phyloP scores from a whole-genome alignment of 2,329 filamentous ascomycete species.

The Fonsecaea monophora region DNA sequence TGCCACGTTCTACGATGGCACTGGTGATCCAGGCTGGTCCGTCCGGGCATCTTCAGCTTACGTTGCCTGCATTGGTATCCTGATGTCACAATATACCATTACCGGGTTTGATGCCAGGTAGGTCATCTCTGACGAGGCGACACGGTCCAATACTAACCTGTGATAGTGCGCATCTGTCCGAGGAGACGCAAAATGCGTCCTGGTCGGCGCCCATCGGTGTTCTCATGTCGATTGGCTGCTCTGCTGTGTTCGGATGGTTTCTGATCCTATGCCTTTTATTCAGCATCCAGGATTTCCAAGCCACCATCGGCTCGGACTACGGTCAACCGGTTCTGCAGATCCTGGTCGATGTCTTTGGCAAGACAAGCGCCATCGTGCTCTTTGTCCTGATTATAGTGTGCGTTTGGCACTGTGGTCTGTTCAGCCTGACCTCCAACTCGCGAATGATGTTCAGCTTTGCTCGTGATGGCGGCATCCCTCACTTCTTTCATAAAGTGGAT shows the following conservation, averaged over 20 bases:
- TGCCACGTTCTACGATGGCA: conserved; percentile 60
- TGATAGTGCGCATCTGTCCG: conserved; percentile 59
- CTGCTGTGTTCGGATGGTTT: conserved; percentile 65
- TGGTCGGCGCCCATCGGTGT: conserved; percentile 66
- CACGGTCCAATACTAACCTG: not conserved
- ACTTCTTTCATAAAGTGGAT: conserved; percentile 63
- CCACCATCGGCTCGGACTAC: conserved; percentile 55
- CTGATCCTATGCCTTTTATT: conserved; percentile 65
- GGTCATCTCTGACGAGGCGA: not conserved
- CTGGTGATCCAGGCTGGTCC: conserved; percentile 61
- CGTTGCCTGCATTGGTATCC: conserved; percentile 60
- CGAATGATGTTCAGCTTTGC: conserved; percentile 75
- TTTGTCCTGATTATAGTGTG: conserved; percentile 65
- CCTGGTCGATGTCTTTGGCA: conserved; percentile 63
- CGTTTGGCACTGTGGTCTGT: conserved; percentile 67
- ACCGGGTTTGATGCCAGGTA: conserved; percentile 45
- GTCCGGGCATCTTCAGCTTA: conserved; percentile 61
- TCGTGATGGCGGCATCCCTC: conserved; percentile 66
- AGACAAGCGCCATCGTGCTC: conserved; percentile 61
- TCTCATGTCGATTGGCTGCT: conserved; percentile 63
- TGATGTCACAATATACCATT: conserved; percentile 63
- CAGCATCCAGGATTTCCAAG: conserved; percentile 64
- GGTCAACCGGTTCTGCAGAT: conserved; percentile 65
- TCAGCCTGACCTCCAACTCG: conserved; percentile 66
- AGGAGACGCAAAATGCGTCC: conserved; percentile 64